A percentile compares a stretch with the other conserved stretches of the same genome.
Evolutionary conservation across 805 yeast species (phyloP).

Genomic region (Yarrowia osloensis): DNA sequence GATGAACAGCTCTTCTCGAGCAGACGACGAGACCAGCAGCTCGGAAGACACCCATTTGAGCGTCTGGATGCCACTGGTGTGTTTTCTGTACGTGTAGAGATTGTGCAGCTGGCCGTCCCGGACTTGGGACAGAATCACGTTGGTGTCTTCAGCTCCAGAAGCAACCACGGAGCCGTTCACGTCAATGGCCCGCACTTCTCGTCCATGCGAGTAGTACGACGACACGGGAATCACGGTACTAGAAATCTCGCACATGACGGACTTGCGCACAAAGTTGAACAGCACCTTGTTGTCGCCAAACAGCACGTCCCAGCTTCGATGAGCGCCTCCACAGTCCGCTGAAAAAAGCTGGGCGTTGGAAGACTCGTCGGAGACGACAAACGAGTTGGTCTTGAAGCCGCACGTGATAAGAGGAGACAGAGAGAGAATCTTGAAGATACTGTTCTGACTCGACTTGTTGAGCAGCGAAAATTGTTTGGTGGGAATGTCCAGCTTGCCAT

Average conservation of each 20-base stretch:
- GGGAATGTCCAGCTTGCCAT: background rate
- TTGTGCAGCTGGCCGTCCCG: conserved; percentile 49
- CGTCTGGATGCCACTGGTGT: conserved; percentile 85
- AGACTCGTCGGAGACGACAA: conserved; percentile 82
- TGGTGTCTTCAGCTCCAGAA: conserved; percentile 89
- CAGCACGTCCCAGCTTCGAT: conserved; percentile 72
- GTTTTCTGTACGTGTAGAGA: conserved; percentile 69
- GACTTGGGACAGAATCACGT: conserved; percentile 58
- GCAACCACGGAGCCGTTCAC: conserved; percentile 45
- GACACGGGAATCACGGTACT: conserved; percentile 34
- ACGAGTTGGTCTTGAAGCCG: conserved; percentile 80
- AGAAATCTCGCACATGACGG: conserved; percentile 35
- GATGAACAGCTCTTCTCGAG: conserved; percentile 82
- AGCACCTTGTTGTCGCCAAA: conserved; percentile 41
- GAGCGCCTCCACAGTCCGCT: conserved; percentile 88
- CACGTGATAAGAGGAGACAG: conserved; percentile 48
- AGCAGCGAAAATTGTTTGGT: background rate
- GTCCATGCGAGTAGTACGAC: conserved; percentile 76
- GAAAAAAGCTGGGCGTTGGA: conserved; percentile 66
- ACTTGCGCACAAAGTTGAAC: conserved; percentile 46
- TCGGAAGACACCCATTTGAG: conserved; percentile 50
- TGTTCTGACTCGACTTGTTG: background rate
- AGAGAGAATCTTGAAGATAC: background rate
- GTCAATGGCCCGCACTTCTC: conserved; percentile 76
- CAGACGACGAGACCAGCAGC: conserved; percentile 53